phyloP scores from a whole-genome alignment of 306 rosid species.

The Dicorynia guianensis region DNA sequence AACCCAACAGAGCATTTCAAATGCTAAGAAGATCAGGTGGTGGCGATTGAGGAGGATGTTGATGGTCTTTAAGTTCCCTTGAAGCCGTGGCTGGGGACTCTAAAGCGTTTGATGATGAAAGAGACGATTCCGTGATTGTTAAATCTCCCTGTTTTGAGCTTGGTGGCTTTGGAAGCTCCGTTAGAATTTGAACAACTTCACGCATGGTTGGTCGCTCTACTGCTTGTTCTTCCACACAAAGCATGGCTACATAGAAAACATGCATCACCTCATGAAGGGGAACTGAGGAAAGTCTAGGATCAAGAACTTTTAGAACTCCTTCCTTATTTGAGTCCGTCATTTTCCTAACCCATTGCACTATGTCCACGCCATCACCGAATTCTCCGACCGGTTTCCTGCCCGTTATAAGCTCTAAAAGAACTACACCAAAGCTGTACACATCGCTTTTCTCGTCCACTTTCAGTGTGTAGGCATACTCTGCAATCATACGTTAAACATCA shows the following conservation, averaged over 20 bases:
- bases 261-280: slow-evolving; percentile 64
- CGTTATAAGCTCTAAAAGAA: slow-evolving; percentile 74
- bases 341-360: slow-evolving; percentile 84
- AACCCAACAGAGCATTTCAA: slow-evolving; percentile 49
- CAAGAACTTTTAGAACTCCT: slow-evolving; percentile 54
- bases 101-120: slow-evolving; percentile 48
- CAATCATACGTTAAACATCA: slow-evolving; percentile 40
- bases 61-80: slow-evolving; percentile 61
- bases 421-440: slow-evolving; percentile 90
- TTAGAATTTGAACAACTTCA: slow-evolving; percentile 84
- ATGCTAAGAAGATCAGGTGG: slow-evolving; percentile 96
- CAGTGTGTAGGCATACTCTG: slow-evolving; percentile 92
- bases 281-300: slow-evolving; percentile 60
- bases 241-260: slow-evolving; percentile 82
- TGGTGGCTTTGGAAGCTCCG: slow-evolving; percentile 77
- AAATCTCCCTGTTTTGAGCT: slow-evolving; percentile 59
- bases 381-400: slow-evolving; percentile 90
- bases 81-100: slow-evolving; percentile 57
- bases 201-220: slow-evolving; percentile 85
- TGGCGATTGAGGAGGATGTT: slow-evolving; percentile 55
- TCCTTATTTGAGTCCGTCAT: slow-evolving; percentile 58
- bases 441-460: slow-evolving; percentile 91
- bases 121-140: slow-evolving; percentile 53
- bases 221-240: slow-evolving; percentile 84
- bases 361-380: slow-evolving; percentile 93